phyloP scores from a whole-genome alignment of 306 rosid species.

The Comarum palustre region DNA sequence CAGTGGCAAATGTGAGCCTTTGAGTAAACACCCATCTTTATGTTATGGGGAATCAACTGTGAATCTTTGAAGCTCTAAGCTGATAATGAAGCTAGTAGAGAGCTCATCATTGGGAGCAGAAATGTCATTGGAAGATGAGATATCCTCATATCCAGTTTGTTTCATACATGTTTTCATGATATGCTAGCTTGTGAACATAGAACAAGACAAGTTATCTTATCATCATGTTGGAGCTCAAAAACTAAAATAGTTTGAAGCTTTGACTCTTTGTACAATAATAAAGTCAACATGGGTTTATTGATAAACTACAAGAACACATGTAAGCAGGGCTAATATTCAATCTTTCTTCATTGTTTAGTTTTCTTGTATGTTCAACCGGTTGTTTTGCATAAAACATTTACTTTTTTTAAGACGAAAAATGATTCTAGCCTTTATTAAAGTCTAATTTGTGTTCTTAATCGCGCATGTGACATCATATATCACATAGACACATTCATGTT shows the following conservation, averaged over 20 bases:
- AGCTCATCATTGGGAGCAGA: neutral
- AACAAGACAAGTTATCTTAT: neutral
- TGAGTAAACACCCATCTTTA: slow-evolving; percentile 41
- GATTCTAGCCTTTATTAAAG: too few species aligned
- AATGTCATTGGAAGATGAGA: neutral
- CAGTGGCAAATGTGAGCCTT: slow-evolving; percentile 74
- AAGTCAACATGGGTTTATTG: neutral
- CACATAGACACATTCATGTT: too few species aligned
- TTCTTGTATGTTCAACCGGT: too few species aligned
- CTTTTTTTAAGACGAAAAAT: too few species aligned
- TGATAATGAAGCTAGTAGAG: neutral
- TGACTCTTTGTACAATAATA: neutral
- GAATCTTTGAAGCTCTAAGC: neutral
- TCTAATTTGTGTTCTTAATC: too few species aligned
- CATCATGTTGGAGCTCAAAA: slow-evolving; percentile 1
- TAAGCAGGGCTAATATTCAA: neutral
- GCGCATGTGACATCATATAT: too few species aligned
- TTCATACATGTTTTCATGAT: neutral
- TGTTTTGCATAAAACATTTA: too few species aligned
- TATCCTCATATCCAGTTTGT: neutral
- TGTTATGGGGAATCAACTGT: neutral
- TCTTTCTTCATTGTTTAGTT: neutral
- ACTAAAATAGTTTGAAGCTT: neutral
- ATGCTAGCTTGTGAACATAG: neutral
- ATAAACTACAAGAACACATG: neutral